Base-by-base conservation (phyloP, 768 basidiomycete genomes). In the Boletus reticulatus region DNA sequence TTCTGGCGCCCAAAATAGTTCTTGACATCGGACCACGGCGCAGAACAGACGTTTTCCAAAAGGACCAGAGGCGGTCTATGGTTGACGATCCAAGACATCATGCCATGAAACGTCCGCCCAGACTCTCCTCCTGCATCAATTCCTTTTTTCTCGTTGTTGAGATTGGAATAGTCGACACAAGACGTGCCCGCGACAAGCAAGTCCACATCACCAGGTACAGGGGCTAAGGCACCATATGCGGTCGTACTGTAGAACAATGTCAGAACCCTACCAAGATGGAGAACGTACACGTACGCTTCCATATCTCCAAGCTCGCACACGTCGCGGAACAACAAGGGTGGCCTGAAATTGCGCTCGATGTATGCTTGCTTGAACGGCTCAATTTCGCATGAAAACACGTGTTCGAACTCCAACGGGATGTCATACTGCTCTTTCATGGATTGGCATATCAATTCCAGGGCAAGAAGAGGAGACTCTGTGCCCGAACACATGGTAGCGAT, bases 401-500 rank as follows among this genome's bases (percentile, higher is more conserved):
- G 94, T 69, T 95, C 89, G 49, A 93, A 77, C 24, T 87, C 81
- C 53, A 97, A 73, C 3, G 79, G 74, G 50, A 88, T 62, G 4
- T 76, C 81, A 61, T 84, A 83, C 61, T 87, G 87, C 31, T 86
- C 83, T 31, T 82, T 72, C 60, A 96, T 81, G 6, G 87, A 83
- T 55, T 87, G 83, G 53, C 86, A 85, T 43, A 97, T 92, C 57
- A 95, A 74, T 31, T 90, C 87, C 44, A 98, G 78, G 14, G 95
- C 95, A 36, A 97, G 84, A 22, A 98, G 81, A 48, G 95, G 95
- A 2, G 92, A 93, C 67, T 98, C 95, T 7, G 95, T 98, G 24
- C 95, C 95, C 41, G 94, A 96, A 73, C 89, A 97, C 95, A 98
- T 98, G 12, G 95, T 98, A 5, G 94, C 95, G 56, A 98, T 84